phyloP scores from a whole-genome alignment of 345 rosid genomes.

The Citrus sp. region DNA sequence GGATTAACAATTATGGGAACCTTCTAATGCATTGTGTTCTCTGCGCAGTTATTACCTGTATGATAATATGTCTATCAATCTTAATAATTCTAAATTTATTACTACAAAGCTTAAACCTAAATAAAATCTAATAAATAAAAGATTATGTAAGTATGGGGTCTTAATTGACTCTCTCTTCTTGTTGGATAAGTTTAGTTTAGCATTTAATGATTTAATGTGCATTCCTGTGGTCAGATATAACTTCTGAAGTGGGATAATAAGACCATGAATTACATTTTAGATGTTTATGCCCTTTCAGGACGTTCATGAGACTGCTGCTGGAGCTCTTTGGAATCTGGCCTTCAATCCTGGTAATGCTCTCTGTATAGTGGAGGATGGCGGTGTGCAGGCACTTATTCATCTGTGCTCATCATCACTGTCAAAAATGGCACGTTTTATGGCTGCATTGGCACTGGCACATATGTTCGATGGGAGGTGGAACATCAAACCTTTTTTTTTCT shows the following conservation, averaged over 20 bases:
- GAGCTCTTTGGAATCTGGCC: slow-evolving; percentile 50
- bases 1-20: not conserved
- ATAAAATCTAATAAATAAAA: not conserved
- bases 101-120: not conserved
- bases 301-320: slow-evolving; percentile 54
- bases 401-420: slow-evolving; percentile 39
- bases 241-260: not conserved
- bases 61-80: not conserved
- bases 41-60: not conserved
- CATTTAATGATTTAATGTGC: not conserved
- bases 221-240: not conserved
- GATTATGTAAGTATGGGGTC: not conserved
- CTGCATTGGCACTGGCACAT: slow-evolving; percentile 40
- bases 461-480: slow-evolving; percentile 39
- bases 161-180: not conserved
- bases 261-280: not conserved
- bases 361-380: slow-evolving; percentile 39
- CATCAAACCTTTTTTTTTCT: not conserved
- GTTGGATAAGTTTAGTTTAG: not conserved
- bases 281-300: slow-evolving; percentile 25
- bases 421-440: slow-evolving; percentile 47
- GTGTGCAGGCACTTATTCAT: slow-evolving; percentile 37
- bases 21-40: not conserved
- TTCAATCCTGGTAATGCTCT: slow-evolving; percentile 36
- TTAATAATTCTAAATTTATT: not conserved